phyloP scores from a whole-genome alignment of 176 grass and related monocot genomes.

The Thalia dealbata region DNA sequence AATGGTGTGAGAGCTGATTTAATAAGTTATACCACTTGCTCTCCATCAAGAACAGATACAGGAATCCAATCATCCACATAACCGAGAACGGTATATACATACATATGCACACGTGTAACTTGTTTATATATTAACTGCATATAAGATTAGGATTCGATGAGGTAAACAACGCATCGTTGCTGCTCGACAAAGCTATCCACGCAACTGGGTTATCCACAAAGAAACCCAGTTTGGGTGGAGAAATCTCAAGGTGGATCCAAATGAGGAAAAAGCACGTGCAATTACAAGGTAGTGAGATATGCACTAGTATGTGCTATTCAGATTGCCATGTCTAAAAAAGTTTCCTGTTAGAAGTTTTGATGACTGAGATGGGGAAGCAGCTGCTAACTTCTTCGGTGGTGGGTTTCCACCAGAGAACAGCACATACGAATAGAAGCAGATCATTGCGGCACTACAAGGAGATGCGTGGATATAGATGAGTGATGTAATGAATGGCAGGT shows the following conservation, averaged over 20 bases:
- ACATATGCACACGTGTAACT: too few species aligned
- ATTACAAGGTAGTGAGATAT: too few species aligned
- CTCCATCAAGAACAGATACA: slow-evolving; percentile 63
- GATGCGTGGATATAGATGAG: neutral
- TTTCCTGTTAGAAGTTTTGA: too few species aligned
- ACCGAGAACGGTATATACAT: slow-evolving; percentile 81
- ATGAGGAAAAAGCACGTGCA: too few species aligned
- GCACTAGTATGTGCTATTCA: too few species aligned
- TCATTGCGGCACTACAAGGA: slow-evolving; percentile 46
- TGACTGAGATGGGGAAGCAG: neutral
- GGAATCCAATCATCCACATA: slow-evolving; percentile 72
- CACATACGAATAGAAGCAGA: slow-evolving; percentile 81
- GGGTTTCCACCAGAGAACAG: slow-evolving; percentile 69
- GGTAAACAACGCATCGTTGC: neutral
- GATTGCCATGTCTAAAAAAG: too few species aligned
- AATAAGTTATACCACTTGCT: slow-evolving; percentile 61
- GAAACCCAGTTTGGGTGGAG: too few species aligned
- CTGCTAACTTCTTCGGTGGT: slow-evolving; percentile 55
- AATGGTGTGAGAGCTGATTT: slow-evolving; percentile 61
- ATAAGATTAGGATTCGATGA: slow-evolving; percentile 4
- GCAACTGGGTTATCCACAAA: too few species aligned
- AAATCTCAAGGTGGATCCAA: too few species aligned
- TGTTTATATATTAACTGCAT: neutral
- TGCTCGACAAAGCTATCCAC: slow-evolving; percentile 3
- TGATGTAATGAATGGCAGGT: neutral